A percentile compares a stretch with the other conserved stretches of the same genome.
Evolutionary conservation across 805 yeast species (phyloP).

Genomic region (Komagataella populi): DNA sequence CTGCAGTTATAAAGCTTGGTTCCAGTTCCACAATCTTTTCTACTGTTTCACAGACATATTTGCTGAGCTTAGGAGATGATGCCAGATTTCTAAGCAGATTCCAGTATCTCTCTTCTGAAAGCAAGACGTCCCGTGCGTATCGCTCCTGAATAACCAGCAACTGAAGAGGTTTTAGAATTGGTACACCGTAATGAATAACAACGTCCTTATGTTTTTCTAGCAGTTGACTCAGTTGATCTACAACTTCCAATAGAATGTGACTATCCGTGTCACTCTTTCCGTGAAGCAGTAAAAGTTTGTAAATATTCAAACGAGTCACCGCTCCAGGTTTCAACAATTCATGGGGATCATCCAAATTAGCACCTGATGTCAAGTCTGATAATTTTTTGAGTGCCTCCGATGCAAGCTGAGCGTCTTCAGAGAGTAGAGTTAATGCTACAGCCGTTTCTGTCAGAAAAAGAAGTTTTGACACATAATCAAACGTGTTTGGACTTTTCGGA

Average conservation of each 20-base stretch:
- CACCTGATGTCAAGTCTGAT: constrained; percentile 7
- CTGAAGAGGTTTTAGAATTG: constrained; percentile 32
- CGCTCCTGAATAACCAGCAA: constrained; percentile 30
- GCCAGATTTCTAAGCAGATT: constrained; percentile 29
- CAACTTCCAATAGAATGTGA: constrained; percentile 10
- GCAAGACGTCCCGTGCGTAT: constrained; percentile 24
- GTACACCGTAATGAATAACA: constrained; percentile 27
- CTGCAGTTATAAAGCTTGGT: constrained; percentile 24
- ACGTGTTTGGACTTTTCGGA: constrained; percentile 5
- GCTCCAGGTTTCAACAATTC: constrained; percentile 9
- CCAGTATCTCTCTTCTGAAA: constrained; percentile 32
- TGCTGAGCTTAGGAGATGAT: constrained; percentile 25
- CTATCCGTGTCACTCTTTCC: constrained; percentile 12
- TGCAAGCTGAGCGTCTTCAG: constrained; percentile 13
- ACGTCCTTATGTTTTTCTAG: constrained; percentile 23
- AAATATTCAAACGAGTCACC: constrained; percentile 32
- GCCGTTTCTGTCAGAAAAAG: constrained; percentile 17
- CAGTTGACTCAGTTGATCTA: constrained; percentile 11
- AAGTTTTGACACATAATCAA: constrained; percentile 14
- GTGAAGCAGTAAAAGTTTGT: constrained; percentile 34
- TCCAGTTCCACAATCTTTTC: constrained; percentile 21
- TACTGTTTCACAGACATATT: constrained; percentile 31
- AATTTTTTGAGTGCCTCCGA: constrained; percentile 9
- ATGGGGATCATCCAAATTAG: neutral
- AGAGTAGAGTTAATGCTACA: constrained; percentile 15